These are phyloP conservation scores for Globisporangium abappressorium DNA, from an alignment of 352 stramenopile species.

Conservation along the genomic window DNA sequence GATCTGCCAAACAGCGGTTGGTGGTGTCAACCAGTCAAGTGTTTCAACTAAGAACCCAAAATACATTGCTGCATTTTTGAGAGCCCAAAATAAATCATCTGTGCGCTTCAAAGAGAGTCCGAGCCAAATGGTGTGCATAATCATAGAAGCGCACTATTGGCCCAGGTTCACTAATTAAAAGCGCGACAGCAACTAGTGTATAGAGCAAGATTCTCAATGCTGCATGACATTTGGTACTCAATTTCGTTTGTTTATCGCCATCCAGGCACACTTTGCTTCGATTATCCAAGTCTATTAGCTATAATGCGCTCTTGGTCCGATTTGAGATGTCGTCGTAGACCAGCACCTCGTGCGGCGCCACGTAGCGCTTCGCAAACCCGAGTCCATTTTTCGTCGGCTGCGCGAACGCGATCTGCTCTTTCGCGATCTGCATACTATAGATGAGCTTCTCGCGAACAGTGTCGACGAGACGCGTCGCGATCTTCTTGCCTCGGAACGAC, in stretches of 20 bases:
- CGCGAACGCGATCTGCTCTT: conserved; percentile 55
- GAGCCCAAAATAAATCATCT: conserved; percentile 1
- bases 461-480: conserved; percentile 64
- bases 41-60: background rate
- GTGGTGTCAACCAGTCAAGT: conserved; percentile 7
- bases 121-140: background rate
- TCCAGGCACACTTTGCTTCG: too few relatives aligned
- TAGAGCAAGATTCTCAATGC: too few relatives aligned
- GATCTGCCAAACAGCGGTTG: background rate
- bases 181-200: too few relatives aligned
- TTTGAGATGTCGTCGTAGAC: conserved; percentile 36
- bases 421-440: conserved; percentile 61
- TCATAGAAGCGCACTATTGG: background rate
- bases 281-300: background rate
- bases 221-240: too few relatives aligned
- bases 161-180: background rate
- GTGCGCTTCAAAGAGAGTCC: background rate
- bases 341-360: conserved; percentile 43
- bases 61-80: background rate
- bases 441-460: conserved; percentile 62
- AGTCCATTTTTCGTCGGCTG: conserved; percentile 70
- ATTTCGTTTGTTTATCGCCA: too few relatives aligned
- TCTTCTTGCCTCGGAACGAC: conserved; percentile 36
- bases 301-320: background rate
- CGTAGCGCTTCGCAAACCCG: conserved; percentile 57